These are phyloP conservation scores for Debaryomyces sp. DNA, from an alignment of 1,139 yeast genomes.

Conservation along the genomic window DNA sequence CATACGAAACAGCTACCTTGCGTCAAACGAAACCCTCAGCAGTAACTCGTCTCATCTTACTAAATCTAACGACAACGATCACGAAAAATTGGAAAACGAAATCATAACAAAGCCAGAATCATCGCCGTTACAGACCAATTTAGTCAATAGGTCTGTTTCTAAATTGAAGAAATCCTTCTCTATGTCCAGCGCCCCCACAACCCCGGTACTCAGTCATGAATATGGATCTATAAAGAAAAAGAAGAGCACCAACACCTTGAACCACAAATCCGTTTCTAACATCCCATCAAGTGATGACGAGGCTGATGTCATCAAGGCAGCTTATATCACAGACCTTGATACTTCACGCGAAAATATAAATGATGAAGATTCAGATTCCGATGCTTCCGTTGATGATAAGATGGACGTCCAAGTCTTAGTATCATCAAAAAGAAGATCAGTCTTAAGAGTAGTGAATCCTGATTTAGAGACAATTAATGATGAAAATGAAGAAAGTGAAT, in stretches of 20 bases:
- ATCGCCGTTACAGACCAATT: slow-evolving; percentile 16
- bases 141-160: slow-evolving; percentile 28
- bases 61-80: neutral
- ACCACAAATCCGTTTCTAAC: neutral
- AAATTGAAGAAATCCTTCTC: slow-evolving; percentile 27
- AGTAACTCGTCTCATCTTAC: slow-evolving; percentile 9
- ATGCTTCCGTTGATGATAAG: slow-evolving; percentile 39
- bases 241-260: slow-evolving; percentile 10
- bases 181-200: slow-evolving; percentile 18
- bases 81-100: neutral
- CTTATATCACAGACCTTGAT: slow-evolving; percentile 8
- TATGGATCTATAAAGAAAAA: slow-evolving; percentile 12
- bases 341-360: neutral
- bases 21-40: slow-evolving; percentile 33
- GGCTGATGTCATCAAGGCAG: slow-evolving; percentile 8
- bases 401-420: slow-evolving; percentile 77
- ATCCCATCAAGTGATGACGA: slow-evolving; percentile 9
- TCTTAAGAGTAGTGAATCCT: slow-evolving; percentile 68
- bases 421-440: slow-evolving; percentile 65
- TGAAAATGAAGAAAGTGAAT: slow-evolving; percentile 16
- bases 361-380: slow-evolving; percentile 20
- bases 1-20: slow-evolving; percentile 29
- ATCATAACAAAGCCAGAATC: slow-evolving; percentile 11
- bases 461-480: slow-evolving; percentile 31
- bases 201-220: slow-evolving; percentile 11